Conservation (phyloP, 352 stramenopile genomes). For the Globisporangium rhizosaccharum region DNA sequence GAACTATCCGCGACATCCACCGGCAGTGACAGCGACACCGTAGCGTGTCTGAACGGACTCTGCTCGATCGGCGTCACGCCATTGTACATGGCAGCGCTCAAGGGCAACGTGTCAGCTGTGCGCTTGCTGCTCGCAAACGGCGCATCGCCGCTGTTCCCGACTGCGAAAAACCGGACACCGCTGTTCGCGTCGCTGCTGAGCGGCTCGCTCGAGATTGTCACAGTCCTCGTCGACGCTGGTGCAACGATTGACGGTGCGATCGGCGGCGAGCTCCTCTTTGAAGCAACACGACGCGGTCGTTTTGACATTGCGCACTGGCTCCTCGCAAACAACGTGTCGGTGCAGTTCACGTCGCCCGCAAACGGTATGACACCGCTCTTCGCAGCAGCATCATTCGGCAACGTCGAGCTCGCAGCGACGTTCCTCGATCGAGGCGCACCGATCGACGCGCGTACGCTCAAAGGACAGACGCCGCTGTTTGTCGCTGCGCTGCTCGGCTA, state of each 20-base stretch:
- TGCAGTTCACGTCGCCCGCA: slow-evolving; percentile 3
- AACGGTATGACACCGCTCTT: slow-evolving; percentile 11
- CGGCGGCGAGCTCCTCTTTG: slow-evolving; percentile 9
- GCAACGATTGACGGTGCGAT: not conserved
- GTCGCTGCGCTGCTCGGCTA: slow-evolving; percentile 5
- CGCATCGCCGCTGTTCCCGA: not conserved
- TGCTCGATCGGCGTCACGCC: slow-evolving; percentile 9
- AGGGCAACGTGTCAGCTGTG: not conserved
- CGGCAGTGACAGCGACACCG: not conserved
- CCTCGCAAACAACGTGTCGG: not conserved
- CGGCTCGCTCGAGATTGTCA: slow-evolving; percentile 6
- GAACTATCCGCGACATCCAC: not conserved
- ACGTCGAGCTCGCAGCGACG: slow-evolving; percentile 5
- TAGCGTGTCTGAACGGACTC: slow-evolving; percentile 1
- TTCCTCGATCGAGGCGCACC: slow-evolving; percentile 2
- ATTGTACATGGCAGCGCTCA: slow-evolving; percentile 11
- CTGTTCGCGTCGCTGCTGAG: slow-evolving; percentile 7
- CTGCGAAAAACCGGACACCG: slow-evolving; percentile 1
- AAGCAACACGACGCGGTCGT: slow-evolving; percentile 7
- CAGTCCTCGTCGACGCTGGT: slow-evolving; percentile 2
- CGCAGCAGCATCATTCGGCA: slow-evolving; percentile 8
- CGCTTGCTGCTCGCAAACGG: slow-evolving; percentile 1
- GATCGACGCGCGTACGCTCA: slow-evolving; percentile 1
- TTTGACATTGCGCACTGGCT: slow-evolving; percentile 9
- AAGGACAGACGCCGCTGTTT: slow-evolving; percentile 8